phyloP scores from a whole-genome alignment of 257 asterid species.

The Nicotiana tomentosiformis region DNA sequence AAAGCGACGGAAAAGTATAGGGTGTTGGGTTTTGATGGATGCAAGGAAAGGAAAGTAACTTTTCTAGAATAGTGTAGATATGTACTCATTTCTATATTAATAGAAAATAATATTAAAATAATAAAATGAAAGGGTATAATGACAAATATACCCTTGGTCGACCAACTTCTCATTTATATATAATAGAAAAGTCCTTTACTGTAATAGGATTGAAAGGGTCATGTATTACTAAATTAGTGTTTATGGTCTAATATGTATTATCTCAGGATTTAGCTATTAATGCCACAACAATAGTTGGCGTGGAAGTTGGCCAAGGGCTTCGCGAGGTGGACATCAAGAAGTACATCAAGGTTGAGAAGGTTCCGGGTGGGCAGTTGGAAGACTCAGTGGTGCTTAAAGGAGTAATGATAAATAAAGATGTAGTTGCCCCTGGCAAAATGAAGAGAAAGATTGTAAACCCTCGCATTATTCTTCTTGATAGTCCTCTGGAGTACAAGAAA shows the following conservation, averaged over 20 bases:
- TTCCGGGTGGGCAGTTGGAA: constrained; percentile 96
- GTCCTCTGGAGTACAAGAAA: constrained; percentile 94
- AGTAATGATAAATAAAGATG: constrained; percentile 91
- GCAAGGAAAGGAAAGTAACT: no score
- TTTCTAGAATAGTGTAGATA: no score
- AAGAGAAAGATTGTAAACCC: constrained; percentile 78
- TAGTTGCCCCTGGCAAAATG: constrained; percentile 98
- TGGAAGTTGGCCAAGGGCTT: constrained; percentile 82
- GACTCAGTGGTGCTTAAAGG: constrained; percentile 88
- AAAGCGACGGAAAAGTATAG: no score
- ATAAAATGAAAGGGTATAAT: no score
- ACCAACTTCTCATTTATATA: no score
- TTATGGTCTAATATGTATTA: background rate
- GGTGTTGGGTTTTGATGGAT: no score
- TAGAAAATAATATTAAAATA: no score
- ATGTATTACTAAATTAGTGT: background rate
- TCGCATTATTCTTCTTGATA: constrained; percentile 87
- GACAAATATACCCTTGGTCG: no score
- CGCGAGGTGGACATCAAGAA: constrained; percentile 95
- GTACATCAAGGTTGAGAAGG: constrained; percentile 90
- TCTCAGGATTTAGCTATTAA: constrained; percentile 85
- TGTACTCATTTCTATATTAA: no score
- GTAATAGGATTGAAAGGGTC: background rate
- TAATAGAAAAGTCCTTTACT: background rate
- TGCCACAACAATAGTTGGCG: constrained; percentile 84